Evolutionary conservation across 345 rosid genomes (phyloP).

Genomic region (Litchi chinensis): DNA sequence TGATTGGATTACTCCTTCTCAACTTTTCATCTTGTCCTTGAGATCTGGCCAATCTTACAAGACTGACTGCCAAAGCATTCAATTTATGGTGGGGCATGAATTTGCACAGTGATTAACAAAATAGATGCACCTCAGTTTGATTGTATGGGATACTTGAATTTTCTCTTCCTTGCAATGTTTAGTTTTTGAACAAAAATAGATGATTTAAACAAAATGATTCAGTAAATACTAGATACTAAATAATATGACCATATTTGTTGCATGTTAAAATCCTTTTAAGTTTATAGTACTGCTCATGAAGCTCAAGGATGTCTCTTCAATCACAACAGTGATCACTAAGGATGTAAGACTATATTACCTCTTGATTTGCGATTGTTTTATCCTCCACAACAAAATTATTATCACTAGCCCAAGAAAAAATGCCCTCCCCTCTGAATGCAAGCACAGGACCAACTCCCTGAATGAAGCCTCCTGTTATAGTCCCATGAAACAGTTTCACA

Average conservation of each 20-base stretch:
- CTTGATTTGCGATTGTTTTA: slow-evolving; percentile 42
- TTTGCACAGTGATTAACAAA: background rate
- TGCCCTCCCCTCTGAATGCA: slow-evolving; percentile 66
- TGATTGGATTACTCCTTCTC: too few relatives aligned
- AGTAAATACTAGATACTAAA: background rate
- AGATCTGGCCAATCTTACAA: background rate
- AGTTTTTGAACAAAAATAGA: too few relatives aligned
- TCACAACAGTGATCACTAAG: background rate
- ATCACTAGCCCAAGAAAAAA: slow-evolving; percentile 66
- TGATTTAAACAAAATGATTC: too few relatives aligned
- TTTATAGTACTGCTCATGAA: background rate
- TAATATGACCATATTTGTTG: background rate
- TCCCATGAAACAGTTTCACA: background rate
- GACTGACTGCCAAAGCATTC: too few relatives aligned
- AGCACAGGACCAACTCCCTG: slow-evolving; percentile 60
- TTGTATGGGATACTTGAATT: background rate
- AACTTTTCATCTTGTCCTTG: background rate
- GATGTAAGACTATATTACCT: slow-evolving; percentile 44
- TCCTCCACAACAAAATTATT: slow-evolving; percentile 72
- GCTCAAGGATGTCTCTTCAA: background rate
- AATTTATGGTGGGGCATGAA: background rate
- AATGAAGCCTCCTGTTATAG: slow-evolving; percentile 53
- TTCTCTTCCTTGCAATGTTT: background rate
- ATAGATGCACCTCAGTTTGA: background rate
- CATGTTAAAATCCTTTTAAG: background rate